Conservation (phyloP, 2,329 filamentous ascomycete species). For the Chrysoporthe deuterocubensis region DNA sequence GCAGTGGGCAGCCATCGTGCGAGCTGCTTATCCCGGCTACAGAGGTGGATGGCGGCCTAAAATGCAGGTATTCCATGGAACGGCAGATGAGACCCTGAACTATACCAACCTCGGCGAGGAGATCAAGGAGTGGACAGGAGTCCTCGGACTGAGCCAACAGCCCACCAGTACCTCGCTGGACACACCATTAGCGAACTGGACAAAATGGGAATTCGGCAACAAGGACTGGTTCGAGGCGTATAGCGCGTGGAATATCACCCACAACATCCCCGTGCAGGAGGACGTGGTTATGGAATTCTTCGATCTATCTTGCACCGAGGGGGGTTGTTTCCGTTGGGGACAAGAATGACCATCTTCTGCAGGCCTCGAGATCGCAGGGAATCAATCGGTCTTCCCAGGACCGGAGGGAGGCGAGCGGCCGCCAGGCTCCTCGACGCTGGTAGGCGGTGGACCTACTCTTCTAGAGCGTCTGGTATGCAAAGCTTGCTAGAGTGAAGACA, state of each 20-base stretch:
- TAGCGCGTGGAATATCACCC: constrained; percentile 43
- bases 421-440: too few species aligned
- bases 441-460: too few species aligned
- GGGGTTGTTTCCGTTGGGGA: constrained; percentile 44
- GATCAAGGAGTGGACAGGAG: constrained; percentile 56
- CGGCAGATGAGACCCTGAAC: constrained; percentile 52
- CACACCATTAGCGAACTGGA: constrained; percentile 43
- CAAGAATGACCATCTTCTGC: constrained; percentile 31
- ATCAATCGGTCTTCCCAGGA: not conserved
- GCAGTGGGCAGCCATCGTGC: constrained; percentile 42
- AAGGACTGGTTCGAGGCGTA: constrained; percentile 46
- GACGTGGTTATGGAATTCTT: constrained; percentile 43
- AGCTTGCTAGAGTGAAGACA: too few species aligned
- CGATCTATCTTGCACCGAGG: constrained; percentile 39
- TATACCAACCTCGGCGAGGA: constrained; percentile 59
- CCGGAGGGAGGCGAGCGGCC: too few species aligned
- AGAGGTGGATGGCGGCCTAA: constrained; percentile 52
- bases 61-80: constrained; percentile 63
- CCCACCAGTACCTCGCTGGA: constrained; percentile 37
- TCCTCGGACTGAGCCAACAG: constrained; percentile 39
- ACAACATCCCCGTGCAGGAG: constrained; percentile 46
- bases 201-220: constrained; percentile 41
- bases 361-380: not conserved
- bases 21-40: constrained; percentile 54
- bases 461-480: too few species aligned